Evolutionary conservation across 495 filamentous ascomycete genomes (phyloP).

Genomic region (Aspergillus funiculosus): DNA sequence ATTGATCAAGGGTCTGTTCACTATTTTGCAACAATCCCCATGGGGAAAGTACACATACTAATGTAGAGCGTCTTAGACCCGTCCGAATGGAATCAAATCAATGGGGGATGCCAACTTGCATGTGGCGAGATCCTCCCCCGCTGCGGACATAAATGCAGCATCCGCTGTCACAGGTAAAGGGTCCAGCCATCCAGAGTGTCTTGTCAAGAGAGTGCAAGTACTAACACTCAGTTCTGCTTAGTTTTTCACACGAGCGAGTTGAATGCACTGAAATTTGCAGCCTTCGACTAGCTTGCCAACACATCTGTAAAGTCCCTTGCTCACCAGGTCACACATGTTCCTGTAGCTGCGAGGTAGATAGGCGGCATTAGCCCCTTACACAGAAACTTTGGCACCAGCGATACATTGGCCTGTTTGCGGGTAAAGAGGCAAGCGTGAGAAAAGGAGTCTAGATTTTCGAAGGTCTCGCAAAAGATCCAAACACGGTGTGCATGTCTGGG

Average conservation of each 20-base stretch:
- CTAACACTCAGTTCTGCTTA: conserved; percentile 6
- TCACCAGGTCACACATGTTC: conserved; percentile 11
- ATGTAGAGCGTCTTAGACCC: conserved; percentile 17
- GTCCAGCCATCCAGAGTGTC: not conserved
- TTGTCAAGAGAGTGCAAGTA: not conserved
- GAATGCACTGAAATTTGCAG: conserved; percentile 28
- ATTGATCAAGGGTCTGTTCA: conserved; percentile 20
- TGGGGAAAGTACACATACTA: not conserved
- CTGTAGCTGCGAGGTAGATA: conserved; percentile 15
- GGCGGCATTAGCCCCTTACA: not conserved
- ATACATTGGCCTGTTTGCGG: not conserved
- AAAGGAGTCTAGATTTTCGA: conserved; percentile 18
- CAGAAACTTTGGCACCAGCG: not conserved
- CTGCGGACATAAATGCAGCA: conserved; percentile 38
- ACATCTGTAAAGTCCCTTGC: conserved; percentile 24
- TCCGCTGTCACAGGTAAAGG: conserved; percentile 39
- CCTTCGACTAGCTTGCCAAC: conserved; percentile 27
- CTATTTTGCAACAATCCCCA: not conserved
- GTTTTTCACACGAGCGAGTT: conserved; percentile 28
- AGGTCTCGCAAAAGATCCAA: conserved; percentile 24
- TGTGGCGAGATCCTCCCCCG: conserved; percentile 31
- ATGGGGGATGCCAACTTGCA: conserved; percentile 40
- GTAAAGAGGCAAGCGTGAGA: not conserved
- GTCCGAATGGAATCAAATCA: conserved; percentile 47
- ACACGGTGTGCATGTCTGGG: too few relatives aligned